These are phyloP conservation scores for Simplicillium aogashimaense DNA, from an alignment of 2,329 filamentous ascomycete genomes.

Conservation along the genomic window DNA sequence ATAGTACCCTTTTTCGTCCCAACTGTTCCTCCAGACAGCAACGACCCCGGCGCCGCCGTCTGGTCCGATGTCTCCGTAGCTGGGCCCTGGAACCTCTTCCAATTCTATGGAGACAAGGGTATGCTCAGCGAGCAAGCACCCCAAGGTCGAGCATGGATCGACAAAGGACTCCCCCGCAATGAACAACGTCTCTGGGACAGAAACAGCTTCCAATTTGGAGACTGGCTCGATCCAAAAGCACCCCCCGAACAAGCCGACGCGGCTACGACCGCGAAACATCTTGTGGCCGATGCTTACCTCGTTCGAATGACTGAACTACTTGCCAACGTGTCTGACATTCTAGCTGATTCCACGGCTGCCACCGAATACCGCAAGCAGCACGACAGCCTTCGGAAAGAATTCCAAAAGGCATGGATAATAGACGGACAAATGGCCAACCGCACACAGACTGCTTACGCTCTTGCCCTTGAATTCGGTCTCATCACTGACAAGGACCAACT, in stretches of 20 bases:
- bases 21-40: slow-evolving; percentile 12
- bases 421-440: slow-evolving; percentile 20
- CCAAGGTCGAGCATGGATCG: slow-evolving; percentile 29
- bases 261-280: slow-evolving; percentile 26
- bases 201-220: slow-evolving; percentile 26
- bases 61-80: slow-evolving; percentile 11
- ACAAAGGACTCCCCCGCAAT: slow-evolving; percentile 21
- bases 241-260: slow-evolving; percentile 26
- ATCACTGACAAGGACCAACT: slow-evolving; percentile 13
- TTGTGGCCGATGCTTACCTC: slow-evolving; percentile 37
- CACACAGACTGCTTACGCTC: slow-evolving; percentile 28
- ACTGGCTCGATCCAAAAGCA: slow-evolving; percentile 38
- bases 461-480: slow-evolving; percentile 27
- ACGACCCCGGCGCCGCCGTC: slow-evolving; percentile 4
- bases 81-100: slow-evolving; percentile 30
- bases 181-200: slow-evolving; percentile 28
- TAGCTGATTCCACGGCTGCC: slow-evolving; percentile 18
- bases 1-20: slow-evolving; percentile 19
- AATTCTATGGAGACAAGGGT: slow-evolving; percentile 23
- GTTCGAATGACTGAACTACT: slow-evolving; percentile 29
- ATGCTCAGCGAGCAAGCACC: slow-evolving; percentile 27
- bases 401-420: slow-evolving; percentile 20
- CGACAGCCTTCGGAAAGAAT: slow-evolving; percentile 13
- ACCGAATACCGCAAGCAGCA: slow-evolving; percentile 12
- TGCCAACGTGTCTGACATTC: slow-evolving; percentile 19